Evolutionary conservation across 2,329 filamentous ascomycete genomes (phyloP), one percentile per base, ranked within the genome.

Genomic region (Arthrobotrys pseudoclavata): DNA sequence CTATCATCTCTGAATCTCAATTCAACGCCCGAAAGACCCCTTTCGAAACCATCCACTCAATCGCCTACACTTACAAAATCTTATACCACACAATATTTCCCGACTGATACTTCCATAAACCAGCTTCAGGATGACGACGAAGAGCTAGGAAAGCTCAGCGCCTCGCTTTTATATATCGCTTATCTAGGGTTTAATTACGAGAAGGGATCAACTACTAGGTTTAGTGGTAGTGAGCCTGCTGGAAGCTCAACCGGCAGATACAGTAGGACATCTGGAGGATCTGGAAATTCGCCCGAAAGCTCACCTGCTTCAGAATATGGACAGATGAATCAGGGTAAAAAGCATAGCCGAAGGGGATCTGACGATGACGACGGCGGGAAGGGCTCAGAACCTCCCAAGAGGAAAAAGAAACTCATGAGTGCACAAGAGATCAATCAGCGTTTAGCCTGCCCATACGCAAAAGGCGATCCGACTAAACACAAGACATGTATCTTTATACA

Each of bases 361-460:
- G 6, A 57, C 6, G 52, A 37, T 15, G 55, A 42, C 6, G 18
- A 24, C 2, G 31, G 34, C 15, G 53, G 31, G 10, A 29, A 42
- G 15, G 55, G 15, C 9, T 40, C 20, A 1, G 34, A 24, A n/a
- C 55, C 10, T 18, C 55, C 55, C 4, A 42, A 26, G 3, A 15
- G 55, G 22, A 40, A n/a, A 20, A 60, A 60, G 31, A 57, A 57
- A 9, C 29, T 57, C 3, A 60, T 42, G 13, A 40, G 12, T 6
- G 18, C 34, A 15, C 1, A 26, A 1, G 31, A 60, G n/a, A 60
- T 60, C 6, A n/a, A 42, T 42, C 18, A 60, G 13, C 18, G 34
- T 42, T 42, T 71, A 13, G 68, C 68, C 1, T 71, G 68, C 24
- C 68, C 68, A 15, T 63, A 47, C 12, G 68, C 55, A 15, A 71